Percentiles rank a stretch among this genome's conserved stretches.
Conservation (phyloP, 2,329 filamentous ascomycete species). For the Sclerotinia minor region DNA sequence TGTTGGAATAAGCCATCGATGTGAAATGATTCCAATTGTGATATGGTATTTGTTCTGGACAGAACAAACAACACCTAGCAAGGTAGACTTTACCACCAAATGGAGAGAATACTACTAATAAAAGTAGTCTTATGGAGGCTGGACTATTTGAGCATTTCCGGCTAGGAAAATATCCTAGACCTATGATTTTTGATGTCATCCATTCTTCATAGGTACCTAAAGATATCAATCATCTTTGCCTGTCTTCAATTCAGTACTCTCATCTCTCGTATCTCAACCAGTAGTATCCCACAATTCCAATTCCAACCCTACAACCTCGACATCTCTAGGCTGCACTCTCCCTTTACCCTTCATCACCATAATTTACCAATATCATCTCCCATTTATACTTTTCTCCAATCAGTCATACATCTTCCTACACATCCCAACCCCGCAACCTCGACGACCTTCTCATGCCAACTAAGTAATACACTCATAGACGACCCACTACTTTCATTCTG, state of each 20-base stretch:
- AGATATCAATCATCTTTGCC: conserved; percentile 9
- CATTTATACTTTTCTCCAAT: conserved; percentile 81
- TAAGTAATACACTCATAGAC: conserved; percentile 93
- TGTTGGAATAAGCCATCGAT: background rate
- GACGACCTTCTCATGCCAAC: conserved; percentile 98
- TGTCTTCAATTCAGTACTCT: background rate
- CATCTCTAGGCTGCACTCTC: background rate
- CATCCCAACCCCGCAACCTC: conserved; percentile 89
- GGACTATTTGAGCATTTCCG: background rate
- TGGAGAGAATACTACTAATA: background rate
- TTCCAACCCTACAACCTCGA: background rate
- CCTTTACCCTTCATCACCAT: background rate
- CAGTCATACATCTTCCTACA: conserved; percentile 93
- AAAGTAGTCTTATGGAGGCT: background rate
- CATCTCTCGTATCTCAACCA: background rate
- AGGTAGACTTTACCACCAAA: background rate
- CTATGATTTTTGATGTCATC: conserved; percentile 12
- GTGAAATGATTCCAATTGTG: no score
- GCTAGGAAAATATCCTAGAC: background rate
- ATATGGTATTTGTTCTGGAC: background rate
- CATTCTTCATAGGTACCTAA: background rate
- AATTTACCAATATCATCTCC: background rate
- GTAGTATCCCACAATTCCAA: background rate
- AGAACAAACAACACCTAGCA: conserved; percentile 5
- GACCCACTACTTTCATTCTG: conserved; percentile 71